These are phyloP conservation scores for Chenopodium quinoa DNA, from an alignment of 148 eudicot genomes.

Conservation along the genomic window DNA sequence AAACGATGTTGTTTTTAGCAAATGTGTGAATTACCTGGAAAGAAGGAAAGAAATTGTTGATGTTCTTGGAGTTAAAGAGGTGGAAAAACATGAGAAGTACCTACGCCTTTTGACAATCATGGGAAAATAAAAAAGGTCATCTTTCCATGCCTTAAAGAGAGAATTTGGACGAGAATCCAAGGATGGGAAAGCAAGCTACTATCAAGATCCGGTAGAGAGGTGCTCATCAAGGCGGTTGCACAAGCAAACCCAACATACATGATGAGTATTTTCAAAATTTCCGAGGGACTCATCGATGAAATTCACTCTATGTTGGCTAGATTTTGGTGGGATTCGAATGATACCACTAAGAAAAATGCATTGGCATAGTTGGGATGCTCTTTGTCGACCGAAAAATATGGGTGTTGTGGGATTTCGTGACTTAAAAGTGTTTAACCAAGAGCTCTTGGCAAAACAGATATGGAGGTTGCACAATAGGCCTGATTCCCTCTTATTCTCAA, in stretches of 20 bases:
- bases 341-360: background rate
- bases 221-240: background rate
- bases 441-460: background rate
- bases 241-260: background rate
- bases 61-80: background rate
- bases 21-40: background rate
- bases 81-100: background rate
- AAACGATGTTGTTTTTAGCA: background rate
- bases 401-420: background rate
- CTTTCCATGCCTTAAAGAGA: background rate
- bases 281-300: too few relatives aligned
- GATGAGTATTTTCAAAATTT: too few relatives aligned
- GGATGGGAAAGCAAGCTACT: background rate
- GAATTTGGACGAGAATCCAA: background rate
- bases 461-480: background rate
- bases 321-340: background rate
- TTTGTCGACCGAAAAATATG: background rate
- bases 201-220: background rate
- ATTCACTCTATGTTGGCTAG: background rate
- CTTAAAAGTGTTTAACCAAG: background rate
- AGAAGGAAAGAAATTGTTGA: background rate
- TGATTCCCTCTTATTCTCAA: background rate
- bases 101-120: background rate
- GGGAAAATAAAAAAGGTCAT: background rate
- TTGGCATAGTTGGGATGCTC: background rate